These are phyloP conservation scores for Metschnikowia santaceciliae DNA, from an alignment of 805 yeast species.

Conservation along the genomic window DNA sequence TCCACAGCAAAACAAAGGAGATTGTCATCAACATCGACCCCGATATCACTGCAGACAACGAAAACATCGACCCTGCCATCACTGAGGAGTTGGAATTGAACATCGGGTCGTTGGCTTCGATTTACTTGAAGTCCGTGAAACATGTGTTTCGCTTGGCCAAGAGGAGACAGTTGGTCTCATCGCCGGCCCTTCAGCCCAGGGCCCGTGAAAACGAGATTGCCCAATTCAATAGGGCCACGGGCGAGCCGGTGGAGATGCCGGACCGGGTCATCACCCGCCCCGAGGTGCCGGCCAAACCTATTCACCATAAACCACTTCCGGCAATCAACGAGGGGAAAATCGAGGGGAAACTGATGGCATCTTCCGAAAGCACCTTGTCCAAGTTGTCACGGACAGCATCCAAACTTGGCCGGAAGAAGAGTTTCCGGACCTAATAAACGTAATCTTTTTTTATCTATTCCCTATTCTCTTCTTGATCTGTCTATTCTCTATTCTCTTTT, in stretches of 20 bases:
- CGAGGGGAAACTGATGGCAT: not conserved
- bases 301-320: constrained; percentile 11
- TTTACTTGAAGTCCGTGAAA: constrained; percentile 79
- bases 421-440: constrained; percentile 1
- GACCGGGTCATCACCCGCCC: not conserved
- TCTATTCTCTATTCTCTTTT: too few relatives aligned
- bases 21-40: constrained; percentile 65
- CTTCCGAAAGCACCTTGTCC: constrained; percentile 17
- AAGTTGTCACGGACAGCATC: constrained; percentile 36
- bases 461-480: too few relatives aligned
- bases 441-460: too few relatives aligned
- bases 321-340: not conserved
- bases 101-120: constrained; percentile 78
- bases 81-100: constrained; percentile 79
- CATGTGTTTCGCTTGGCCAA: constrained; percentile 70
- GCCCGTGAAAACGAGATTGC: constrained; percentile 2
- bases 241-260: constrained; percentile 9
- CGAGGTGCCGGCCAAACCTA: not conserved
- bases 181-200: constrained; percentile 39
- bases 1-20: constrained; percentile 34
- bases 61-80: constrained; percentile 62
- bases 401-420: constrained; percentile 20
- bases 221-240: constrained; percentile 11
- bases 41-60: constrained; percentile 59
- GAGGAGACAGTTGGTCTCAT: constrained; percentile 44